Evolutionary conservation across 768 basidiomycete genomes (phyloP).

Genomic region (Sistotremastrum suecicum): DNA sequence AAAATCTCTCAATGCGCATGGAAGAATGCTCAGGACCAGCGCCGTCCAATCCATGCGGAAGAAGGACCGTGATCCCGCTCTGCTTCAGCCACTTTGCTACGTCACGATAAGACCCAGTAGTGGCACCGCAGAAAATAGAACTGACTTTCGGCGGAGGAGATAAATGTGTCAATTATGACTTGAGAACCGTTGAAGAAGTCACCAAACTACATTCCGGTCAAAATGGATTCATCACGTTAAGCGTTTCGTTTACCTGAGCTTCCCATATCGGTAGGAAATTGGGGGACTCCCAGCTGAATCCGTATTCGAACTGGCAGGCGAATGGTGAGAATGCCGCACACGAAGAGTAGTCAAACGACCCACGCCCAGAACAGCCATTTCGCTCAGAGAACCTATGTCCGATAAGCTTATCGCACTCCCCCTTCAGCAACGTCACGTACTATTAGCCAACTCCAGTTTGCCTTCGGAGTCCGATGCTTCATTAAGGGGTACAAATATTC

Average conservation of each 20-base stretch:
- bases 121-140: background rate
- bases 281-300: constrained; percentile 79
- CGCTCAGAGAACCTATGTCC: constrained; percentile 63
- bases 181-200: constrained; percentile 91
- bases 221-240: background rate
- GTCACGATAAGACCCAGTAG: background rate
- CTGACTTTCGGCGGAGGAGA: constrained; percentile 74
- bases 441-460: constrained; percentile 78
- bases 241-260: constrained; percentile 44
- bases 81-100: constrained; percentile 89
- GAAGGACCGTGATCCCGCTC: constrained; percentile 71
- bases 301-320: constrained; percentile 66
- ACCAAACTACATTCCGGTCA: constrained; percentile 41
- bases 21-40: constrained; percentile 93
- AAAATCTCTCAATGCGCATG: constrained; percentile 73
- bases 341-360: constrained; percentile 13
- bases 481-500: constrained; percentile 72
- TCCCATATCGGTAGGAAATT: constrained; percentile 82
- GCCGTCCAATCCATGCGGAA: constrained; percentile 86
- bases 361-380: constrained; percentile 80
- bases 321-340: background rate
- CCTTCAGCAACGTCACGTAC: constrained; percentile 24
- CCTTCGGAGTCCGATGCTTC: constrained; percentile 44
- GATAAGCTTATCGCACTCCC: background rate
- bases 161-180: constrained; percentile 80